Conservation (phyloP, 108 stramenopile genomes). For the Skeletonema costatum region DNA sequence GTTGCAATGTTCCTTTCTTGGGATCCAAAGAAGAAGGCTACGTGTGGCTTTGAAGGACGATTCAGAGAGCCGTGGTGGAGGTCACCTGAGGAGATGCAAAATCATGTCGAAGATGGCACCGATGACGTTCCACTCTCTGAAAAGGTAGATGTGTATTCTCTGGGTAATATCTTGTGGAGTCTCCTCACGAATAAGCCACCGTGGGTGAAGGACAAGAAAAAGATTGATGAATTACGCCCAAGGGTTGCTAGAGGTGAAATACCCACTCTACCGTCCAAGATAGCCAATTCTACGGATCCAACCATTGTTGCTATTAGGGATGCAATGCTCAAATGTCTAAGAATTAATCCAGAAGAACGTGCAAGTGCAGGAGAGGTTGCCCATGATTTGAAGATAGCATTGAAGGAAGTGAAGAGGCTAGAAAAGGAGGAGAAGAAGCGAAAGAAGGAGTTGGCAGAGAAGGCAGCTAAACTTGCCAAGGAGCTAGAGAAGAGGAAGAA, state of each 20-base stretch:
- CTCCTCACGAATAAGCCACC: not conserved
- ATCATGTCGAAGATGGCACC: not conserved
- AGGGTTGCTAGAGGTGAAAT: conserved; percentile 6
- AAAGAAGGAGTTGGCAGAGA: not conserved
- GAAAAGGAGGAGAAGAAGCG: not conserved
- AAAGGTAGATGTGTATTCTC: conserved; percentile 8
- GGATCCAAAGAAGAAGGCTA: conserved; percentile 34
- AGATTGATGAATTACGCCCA: not conserved
- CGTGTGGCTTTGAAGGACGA: not conserved
- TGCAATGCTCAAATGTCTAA: conserved; percentile 6
- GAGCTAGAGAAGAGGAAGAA: not conserved
- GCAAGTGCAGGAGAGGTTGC: conserved; percentile 5
- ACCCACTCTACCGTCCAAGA: not conserved
- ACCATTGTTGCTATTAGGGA: conserved; percentile 6
- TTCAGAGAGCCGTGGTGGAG: conserved; percentile 6
- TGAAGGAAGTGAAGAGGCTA: not conserved
- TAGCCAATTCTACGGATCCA: conserved; percentile 4
- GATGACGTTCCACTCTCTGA: not conserved
- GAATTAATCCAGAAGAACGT: conserved; percentile 10
- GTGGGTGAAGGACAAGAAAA: conserved; percentile 2
- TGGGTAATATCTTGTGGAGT: conserved; percentile 9
- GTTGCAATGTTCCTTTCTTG: conserved; percentile 81
- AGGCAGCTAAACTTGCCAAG: not conserved
- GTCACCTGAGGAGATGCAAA: conserved; percentile 15
- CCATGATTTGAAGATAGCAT: not conserved